Evolutionary conservation across 73 alveolate genomes (phyloP).

Genomic region (Tetrahymena malaccensis): DNA sequence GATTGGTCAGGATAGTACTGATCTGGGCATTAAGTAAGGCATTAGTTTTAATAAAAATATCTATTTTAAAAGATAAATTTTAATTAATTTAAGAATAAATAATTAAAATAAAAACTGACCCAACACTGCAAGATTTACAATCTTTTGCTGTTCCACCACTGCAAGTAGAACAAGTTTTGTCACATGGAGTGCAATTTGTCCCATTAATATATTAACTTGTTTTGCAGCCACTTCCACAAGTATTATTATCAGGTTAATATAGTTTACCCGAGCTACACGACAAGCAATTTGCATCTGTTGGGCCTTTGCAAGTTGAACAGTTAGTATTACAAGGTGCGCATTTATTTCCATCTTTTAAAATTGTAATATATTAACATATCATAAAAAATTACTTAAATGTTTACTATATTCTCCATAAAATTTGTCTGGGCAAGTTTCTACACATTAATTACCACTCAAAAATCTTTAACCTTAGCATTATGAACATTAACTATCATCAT

Average conservation of each 20-base stretch:
- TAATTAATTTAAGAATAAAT: neutral
- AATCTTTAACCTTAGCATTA: neutral
- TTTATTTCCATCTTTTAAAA: neutral
- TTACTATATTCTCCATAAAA: neutral
- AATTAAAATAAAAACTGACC: neutral
- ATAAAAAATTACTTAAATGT: neutral
- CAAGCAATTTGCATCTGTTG: neutral
- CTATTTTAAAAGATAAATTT: neutral
- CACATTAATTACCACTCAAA: neutral
- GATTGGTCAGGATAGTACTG: neutral
- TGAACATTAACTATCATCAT: neutral
- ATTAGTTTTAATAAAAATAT: neutral
- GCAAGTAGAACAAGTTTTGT: neutral
- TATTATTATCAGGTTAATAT: neutral
- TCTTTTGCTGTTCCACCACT: neutral
- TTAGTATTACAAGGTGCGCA: neutral
- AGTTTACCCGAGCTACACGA: neutral
- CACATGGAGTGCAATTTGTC: neutral
- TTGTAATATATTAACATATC: neutral
- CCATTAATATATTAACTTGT: neutral
- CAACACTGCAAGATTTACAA: neutral
- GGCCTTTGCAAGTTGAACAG: neutral
- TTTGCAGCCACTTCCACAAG: neutral
- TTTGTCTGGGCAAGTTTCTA: neutral
- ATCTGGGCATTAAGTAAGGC: neutral